phyloP scores from a whole-genome alignment of 345 rosid genomes.

The Limnanthes douglasii region DNA sequence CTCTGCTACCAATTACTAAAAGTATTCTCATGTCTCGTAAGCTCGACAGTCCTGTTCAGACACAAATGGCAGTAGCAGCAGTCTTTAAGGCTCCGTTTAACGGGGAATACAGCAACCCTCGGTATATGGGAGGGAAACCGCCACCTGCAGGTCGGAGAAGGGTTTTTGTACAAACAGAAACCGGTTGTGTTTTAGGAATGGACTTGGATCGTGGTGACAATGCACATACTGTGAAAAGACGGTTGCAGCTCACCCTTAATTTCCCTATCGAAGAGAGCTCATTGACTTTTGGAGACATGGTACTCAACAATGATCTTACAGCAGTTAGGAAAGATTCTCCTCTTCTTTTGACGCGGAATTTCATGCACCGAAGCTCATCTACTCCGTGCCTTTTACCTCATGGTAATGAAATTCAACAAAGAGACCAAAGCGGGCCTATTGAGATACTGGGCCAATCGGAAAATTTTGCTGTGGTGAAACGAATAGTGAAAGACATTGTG shows the following conservation, averaged over 20 bases:
- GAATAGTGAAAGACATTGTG: constrained; percentile 53
- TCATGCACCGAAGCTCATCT: constrained; percentile 60
- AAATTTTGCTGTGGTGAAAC: constrained; percentile 27
- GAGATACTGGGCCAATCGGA: constrained; percentile 66
- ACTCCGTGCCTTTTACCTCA: constrained; percentile 63
- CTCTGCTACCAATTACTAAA: too few species aligned
- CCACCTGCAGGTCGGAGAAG: constrained; percentile 52
- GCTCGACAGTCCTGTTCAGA: constrained; percentile 75
- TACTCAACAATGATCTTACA: constrained; percentile 64
- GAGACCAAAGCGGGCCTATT: constrained; percentile 59
- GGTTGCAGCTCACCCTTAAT: constrained; percentile 69
- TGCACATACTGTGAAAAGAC: constrained; percentile 69
- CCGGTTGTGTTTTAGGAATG: constrained; percentile 75
- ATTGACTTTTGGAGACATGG: constrained; percentile 65
- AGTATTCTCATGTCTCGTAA: constrained; percentile 63
- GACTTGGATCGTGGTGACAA: constrained; percentile 72
- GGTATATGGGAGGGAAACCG: constrained; percentile 30
- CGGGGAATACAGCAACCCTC: constrained; percentile 39
- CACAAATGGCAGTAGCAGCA: constrained; percentile 80
- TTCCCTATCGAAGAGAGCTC: constrained; percentile 58
- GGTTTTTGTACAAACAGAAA: constrained; percentile 77
- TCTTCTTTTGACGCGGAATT: constrained; percentile 56
- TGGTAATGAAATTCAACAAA: constrained; percentile 43
- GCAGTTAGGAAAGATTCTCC: constrained; percentile 65
- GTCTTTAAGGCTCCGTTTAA: constrained; percentile 46